Conservation (phyloP, 1,284 basidiomycete species). For the Athelia sp. region DNA sequence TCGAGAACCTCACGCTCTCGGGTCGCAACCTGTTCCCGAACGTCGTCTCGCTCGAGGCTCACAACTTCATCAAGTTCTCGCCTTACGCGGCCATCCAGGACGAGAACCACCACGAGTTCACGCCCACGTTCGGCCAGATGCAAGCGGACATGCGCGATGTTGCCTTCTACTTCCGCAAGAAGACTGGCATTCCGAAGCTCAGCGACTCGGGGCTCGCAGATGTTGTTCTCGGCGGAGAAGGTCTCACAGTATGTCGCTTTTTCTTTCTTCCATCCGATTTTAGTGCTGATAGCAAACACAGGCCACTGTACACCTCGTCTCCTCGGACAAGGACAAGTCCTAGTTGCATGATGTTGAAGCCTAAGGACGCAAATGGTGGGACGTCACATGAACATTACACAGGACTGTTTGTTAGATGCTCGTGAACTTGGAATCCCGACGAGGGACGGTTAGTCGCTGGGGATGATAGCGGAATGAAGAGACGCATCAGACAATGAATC, state of each 20-base stretch:
- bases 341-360: conserved; percentile 80
- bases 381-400: no score
- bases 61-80: no score
- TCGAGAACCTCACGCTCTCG: conserved; percentile 90
- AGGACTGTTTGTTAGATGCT: no score
- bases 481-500: no score
- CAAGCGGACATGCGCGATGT: conserved; percentile 95
- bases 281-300: no score
- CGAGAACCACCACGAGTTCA: conserved; percentile 64
- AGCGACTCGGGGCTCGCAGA: conserved; percentile 91
- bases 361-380: no score
- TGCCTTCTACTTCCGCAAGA: conserved; percentile 81
- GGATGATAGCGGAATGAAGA: no score
- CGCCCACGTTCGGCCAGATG: conserved; percentile 77
- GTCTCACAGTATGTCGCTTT: conserved; percentile 55
- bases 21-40: conserved; percentile 82
- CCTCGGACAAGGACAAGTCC: conserved; percentile 56
- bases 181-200: conserved; percentile 76
- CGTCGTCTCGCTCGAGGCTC: conserved; percentile 74
- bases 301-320: conserved; percentile 59
- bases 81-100: conserved; percentile 60
- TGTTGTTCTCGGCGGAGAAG: conserved; percentile 80
- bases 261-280: no score
- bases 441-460: no score
- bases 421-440: no score